Conservation (phyloP, 805 yeast species). For the Nakazawaea ambrosiae region DNA sequence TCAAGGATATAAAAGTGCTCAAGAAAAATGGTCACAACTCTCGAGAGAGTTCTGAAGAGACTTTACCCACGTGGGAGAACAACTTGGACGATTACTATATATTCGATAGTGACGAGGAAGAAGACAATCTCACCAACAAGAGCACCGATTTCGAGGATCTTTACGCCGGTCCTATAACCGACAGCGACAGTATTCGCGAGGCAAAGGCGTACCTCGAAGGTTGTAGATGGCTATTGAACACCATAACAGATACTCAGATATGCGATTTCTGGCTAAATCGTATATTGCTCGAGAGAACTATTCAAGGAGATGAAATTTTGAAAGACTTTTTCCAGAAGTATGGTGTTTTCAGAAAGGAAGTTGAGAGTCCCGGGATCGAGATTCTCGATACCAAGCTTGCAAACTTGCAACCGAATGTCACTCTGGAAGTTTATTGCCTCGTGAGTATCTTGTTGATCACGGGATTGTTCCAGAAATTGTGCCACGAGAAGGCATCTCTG, state of each 20-base stretch:
- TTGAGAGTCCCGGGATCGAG: neutral
- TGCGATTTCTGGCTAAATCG: constrained; percentile 5
- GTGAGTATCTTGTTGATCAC: neutral
- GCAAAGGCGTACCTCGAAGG: neutral
- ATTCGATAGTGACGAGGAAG: constrained; percentile 8
- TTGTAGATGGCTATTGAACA: constrained; percentile 11
- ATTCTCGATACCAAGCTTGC: neutral
- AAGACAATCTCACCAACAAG: neutral
- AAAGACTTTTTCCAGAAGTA: neutral
- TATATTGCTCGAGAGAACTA: neutral
- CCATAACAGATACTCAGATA: constrained; percentile 7
- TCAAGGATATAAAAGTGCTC: constrained; percentile 1
- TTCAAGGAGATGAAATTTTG: neutral
- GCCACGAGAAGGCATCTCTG: neutral
- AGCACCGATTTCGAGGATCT: neutral
- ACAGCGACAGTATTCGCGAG: neutral
- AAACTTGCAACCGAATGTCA: neutral
- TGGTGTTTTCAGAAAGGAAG: neutral
- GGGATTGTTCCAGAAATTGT: neutral
- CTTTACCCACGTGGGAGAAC: neutral
- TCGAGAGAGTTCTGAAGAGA: neutral
- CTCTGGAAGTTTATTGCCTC: neutral
- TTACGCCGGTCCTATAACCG: constrained; percentile 1
- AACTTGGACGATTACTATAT: constrained; percentile 5
- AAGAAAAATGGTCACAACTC: neutral